Evolutionary conservation across 352 stramenopile species (phyloP), one percentile per base, ranked within the genome.

Genomic region (Phytophthora kernoviae): DNA sequence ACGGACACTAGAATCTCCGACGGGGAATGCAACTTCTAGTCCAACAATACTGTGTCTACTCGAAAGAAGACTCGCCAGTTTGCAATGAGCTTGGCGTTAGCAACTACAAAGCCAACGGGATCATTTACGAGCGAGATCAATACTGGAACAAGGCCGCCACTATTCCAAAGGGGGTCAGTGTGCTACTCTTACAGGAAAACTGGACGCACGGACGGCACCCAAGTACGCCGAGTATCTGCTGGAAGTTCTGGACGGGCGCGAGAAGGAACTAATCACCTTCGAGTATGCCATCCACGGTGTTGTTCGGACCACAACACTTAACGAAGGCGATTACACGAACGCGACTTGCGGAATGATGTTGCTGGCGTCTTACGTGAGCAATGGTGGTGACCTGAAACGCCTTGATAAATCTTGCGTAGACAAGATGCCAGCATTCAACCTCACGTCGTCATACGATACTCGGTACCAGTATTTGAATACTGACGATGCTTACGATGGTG

Each of bases 251-350:
- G 24, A 70, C 10, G 66, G 60, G n/a, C 34, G 54, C 10, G 40
- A 52, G 7, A 79, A 79, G 46, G 40, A 60, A n/a, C 54, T 79
- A 7, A 45, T 82, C 14, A 65, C 71, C 21, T 82, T 82, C 46
- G 52, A 73, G 17, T 61, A 65, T 36, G 62, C 69, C 5, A 49
- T 59, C 1, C 67, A 79, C 42, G 70, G 52, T 0, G 59, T 40
- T 40, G 33, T 40, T 15, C 11, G 11, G 33, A 40, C 33, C 9
- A 40, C 33, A 40, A 4, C 2, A 40, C 10, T 17, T 17, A n/a
- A n/a, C n/a, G 33, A 5, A 9, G 15, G 33, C 33, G 33, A 14
- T 40, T 40, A 15, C 33, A 5, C 3, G 24, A 30, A 6, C 12
- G 4, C 15, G 66, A 41, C 26, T 79, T 3, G 51, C 12, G 33